Evolutionary conservation across 148 eudicot species (phyloP), one percentile per base, ranked within the genome.

Genomic region (Cornus florida): DNA sequence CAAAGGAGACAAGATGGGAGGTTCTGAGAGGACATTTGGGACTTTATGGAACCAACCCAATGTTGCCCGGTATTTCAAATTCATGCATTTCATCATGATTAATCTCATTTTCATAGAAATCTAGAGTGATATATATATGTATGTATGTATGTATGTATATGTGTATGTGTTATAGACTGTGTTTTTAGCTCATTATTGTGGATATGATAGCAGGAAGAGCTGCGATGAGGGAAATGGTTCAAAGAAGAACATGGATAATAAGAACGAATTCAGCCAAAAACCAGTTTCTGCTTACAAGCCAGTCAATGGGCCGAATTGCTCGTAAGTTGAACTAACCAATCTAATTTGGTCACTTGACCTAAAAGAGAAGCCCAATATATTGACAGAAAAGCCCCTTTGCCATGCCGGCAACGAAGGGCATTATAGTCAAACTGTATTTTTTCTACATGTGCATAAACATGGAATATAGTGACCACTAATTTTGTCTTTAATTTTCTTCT

Each of bases 21-120:
- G 91, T 39, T 86, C 86, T 46, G 85, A 86, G 71, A 89, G 87
- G 84, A 65, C 79, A 4, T 81, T 74, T 41, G 80, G 87, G 77
- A 83, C 71, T 50, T 59, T 78, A 6, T 89, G 85, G 86, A 72
- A 71, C 19, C 76, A 83, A 69, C 82, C 67, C 48, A 69, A 59
- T 53, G 69, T 41, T 80, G 77, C 74, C 74, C 81, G 91, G 91
- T 88, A 88, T 73, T 11, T 35, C 19, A 12, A 62, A 3, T 17
- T 62, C 7, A 10, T 62, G 5, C 2, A n/a, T 62, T 17, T 17
- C 8, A 20, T 17, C 19, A 17, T 62, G 4, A 62, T 62, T 12
- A 11, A 11, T 53, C 16, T 53, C 16, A 11, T 2, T 53, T 12
- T 12, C 17, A 53, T 13, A 53, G 10, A 43, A 5, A 43, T 43